Evolutionary conservation across 306 rosid species (phyloP), one percentile per base, ranked within the genome.

Genomic region (Bauhinia variegata): DNA sequence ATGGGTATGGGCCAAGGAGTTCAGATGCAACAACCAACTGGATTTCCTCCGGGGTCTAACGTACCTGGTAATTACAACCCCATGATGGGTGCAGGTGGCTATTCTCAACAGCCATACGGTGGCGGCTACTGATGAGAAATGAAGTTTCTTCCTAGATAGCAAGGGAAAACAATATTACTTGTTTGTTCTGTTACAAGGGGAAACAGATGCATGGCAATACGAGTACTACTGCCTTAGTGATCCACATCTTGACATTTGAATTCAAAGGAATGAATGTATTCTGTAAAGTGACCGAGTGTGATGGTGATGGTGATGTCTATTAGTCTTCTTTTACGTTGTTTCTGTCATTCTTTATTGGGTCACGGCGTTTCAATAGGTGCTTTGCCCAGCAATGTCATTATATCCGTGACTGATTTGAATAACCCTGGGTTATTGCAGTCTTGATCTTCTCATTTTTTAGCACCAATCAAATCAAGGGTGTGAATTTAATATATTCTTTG

Each of bases 1-100:
- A n/a, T 85, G 91, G 86, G 88, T 13, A 70, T 87, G 92, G 96
- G 87, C 30, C 96, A 83, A 83, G 96, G 91, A 57, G 61, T 37
- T 57, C 91, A 49, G 52, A 86, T 89, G 95, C 97, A 88, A 84
- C 85, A 72, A 16, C 95, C 87, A 15, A 58, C 66, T 15, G 92
- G 90, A 60, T 42, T 83, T 5, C 86, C 85, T 47, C 87, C 85
- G 4, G 86, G 89, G 12, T 48, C 95, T 16, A 90, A 88, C 75
- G 58, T 88, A 63, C 82, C 87, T 13, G 79, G 84, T 37, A 82
- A 70, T 53, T 95, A 95, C 70, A 86, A 90, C 78, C 73, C 88
- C 44, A 86, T 82, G n/a, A n/a, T n/a, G 90, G 95, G 96, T 64
- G 49, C 80, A 12, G 96, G 96, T 65, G 82, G 87, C 57, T 86